A percentile compares a stretch with the other conserved stretches of the same genome.
These are phyloP conservation scores for Tuber umbilicatum DNA, from an alignment of 495 filamentous ascomycete species.

Conservation along the genomic window DNA sequence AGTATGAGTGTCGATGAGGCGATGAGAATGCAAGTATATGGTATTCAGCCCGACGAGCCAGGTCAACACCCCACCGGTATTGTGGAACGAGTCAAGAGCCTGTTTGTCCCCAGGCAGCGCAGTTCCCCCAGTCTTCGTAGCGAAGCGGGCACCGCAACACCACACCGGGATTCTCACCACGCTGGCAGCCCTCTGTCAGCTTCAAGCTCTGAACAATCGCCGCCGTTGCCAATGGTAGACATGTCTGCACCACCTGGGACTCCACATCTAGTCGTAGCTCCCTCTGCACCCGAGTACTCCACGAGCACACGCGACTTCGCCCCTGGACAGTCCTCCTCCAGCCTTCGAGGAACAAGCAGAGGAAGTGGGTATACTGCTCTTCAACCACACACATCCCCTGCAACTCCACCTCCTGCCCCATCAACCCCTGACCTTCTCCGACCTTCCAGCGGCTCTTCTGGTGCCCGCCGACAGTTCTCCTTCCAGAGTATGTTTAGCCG, in stretches of 20 bases:
- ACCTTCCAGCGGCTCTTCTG: slow-evolving; percentile 38
- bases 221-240: slow-evolving; percentile 17
- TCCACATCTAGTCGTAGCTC: slow-evolving; percentile 30
- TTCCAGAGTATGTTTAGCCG: slow-evolving; percentile 53
- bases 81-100: slow-evolving; percentile 35
- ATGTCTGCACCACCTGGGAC: slow-evolving; percentile 14
- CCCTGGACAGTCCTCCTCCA: slow-evolving; percentile 39
- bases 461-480: slow-evolving; percentile 72
- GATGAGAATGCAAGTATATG: slow-evolving; percentile 38
- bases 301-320: slow-evolving; percentile 29
- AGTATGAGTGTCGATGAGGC: slow-evolving; percentile 49
- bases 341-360: slow-evolving; percentile 38
- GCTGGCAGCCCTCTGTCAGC: slow-evolving; percentile 4
- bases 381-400: slow-evolving; percentile 39
- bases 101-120: slow-evolving; percentile 35
- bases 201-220: slow-evolving; percentile 6
- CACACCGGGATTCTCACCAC: slow-evolving; percentile 30
- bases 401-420: slow-evolving; percentile 42
- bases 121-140: slow-evolving; percentile 37
- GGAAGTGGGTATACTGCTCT: slow-evolving; percentile 46
- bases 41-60: slow-evolving; percentile 33
- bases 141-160: slow-evolving; percentile 18
- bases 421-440: slow-evolving; percentile 48
- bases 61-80: slow-evolving; percentile 39
- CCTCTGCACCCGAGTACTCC: slow-evolving; percentile 13